Percentiles rank a stretch among this genome's conserved stretches.
Evolutionary conservation across 208 protist species (phyloP).

Genomic region (Crithidia thermophila): DNA sequence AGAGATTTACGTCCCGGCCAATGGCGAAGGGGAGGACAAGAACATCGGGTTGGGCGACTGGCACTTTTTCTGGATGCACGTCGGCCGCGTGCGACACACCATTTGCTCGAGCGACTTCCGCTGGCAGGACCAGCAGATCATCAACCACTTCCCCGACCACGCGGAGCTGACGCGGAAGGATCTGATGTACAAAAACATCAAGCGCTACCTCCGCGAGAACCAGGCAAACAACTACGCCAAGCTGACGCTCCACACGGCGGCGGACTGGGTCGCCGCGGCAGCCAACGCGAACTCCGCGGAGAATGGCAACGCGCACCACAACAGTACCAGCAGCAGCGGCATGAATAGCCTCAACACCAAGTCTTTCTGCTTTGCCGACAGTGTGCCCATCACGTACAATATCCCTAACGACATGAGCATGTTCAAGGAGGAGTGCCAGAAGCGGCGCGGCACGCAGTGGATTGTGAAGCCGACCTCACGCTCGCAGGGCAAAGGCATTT

Average conservation of each 20-base stretch:
- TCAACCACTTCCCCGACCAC: slow-evolving; percentile 99
- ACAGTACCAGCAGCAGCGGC: background rate
- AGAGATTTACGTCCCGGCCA: slow-evolving; percentile 42
- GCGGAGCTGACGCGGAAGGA: slow-evolving; percentile 98
- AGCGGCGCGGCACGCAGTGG: slow-evolving; percentile 82
- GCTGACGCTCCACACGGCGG: slow-evolving; percentile 43
- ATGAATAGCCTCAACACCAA: background rate
- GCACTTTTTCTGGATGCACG: slow-evolving; percentile 92
- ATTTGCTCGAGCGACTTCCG: slow-evolving; percentile 74
- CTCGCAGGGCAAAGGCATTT: slow-evolving; percentile 97
- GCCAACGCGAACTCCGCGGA: slow-evolving; percentile 10
- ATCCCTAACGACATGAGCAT: slow-evolving; percentile 94
- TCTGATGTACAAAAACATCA: slow-evolving; percentile 97
- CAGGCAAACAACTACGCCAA: slow-evolving; percentile 32
- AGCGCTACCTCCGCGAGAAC: slow-evolving; percentile 78
- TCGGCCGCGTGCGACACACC: slow-evolving; percentile 66
- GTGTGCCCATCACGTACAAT: slow-evolving; percentile 94
- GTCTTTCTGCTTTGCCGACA: slow-evolving; percentile 71
- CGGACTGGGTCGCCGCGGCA: slow-evolving; percentile 49
- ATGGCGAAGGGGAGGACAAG: slow-evolving; percentile 41
- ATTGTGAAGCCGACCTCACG: slow-evolving; percentile 96
- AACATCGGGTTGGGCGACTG: slow-evolving; percentile 74
- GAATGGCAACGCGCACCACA: background rate
- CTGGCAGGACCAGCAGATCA: slow-evolving; percentile 85
- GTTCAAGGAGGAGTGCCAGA: slow-evolving; percentile 96